Percentiles rank a stretch among this genome's conserved stretches.
Conservation (phyloP, 257 asterid genomes). For the Solanum tacnaense region DNA sequence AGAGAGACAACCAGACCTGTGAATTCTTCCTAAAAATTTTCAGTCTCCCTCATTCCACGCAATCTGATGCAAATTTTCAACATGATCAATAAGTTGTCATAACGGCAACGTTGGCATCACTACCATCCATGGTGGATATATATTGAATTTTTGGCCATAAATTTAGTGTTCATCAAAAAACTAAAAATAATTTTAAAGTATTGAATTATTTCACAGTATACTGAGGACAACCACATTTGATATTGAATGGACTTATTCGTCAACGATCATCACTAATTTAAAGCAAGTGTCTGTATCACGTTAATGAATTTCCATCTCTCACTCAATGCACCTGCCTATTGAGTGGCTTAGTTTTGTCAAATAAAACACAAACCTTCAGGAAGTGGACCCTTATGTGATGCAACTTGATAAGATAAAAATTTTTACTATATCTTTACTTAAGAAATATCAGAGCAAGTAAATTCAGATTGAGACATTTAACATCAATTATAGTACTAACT, state of each 20-base stretch:
- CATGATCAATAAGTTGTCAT: background rate
- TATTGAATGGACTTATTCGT: background rate
- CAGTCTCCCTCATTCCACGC: background rate
- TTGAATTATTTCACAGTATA: background rate
- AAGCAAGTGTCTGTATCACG: background rate
- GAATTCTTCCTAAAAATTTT: background rate
- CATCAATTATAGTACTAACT: background rate
- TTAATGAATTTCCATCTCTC: background rate
- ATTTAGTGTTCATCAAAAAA: too few relatives aligned
- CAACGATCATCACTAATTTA: background rate
- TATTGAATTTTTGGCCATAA: background rate
- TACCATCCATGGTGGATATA: background rate
- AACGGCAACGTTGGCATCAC: background rate
- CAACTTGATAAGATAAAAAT: background rate
- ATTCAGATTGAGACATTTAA: background rate
- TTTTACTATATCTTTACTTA: background rate
- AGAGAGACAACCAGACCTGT: background rate
- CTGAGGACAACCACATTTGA: background rate
- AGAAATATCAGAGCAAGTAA: background rate
- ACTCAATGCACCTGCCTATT: background rate
- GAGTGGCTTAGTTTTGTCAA: background rate
- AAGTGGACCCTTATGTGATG: background rate
- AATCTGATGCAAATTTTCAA: background rate
- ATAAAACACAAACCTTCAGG: background rate
- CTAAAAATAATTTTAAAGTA: background rate